These are phyloP conservation scores for Lipomyces yamanashiensis DNA, from an alignment of 805 yeast genomes.

Conservation along the genomic window DNA sequence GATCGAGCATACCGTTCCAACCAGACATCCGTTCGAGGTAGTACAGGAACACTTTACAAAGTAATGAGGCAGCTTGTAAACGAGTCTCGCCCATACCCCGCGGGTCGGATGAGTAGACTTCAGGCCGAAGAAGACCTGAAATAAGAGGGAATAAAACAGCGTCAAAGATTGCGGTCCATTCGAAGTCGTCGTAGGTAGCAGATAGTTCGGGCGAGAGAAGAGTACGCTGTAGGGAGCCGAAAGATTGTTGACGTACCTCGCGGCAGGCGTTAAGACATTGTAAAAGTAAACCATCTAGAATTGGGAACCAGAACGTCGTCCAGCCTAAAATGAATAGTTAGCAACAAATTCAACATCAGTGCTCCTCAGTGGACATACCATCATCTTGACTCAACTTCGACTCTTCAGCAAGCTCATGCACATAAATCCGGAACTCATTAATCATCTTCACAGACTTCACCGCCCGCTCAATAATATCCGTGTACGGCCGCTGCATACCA, in stretches of 20 bases:
- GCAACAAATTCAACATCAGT: not conserved
- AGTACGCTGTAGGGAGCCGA: slow-evolving; percentile 61
- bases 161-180: slow-evolving; percentile 59
- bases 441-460: slow-evolving; percentile 44
- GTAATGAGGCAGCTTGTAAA: slow-evolving; percentile 64
- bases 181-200: slow-evolving; percentile 32
- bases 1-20: slow-evolving; percentile 40
- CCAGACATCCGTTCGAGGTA: slow-evolving; percentile 48
- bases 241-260: slow-evolving; percentile 70
- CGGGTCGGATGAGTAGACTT: slow-evolving; percentile 62
- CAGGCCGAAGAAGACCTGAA: slow-evolving; percentile 67
- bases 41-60: slow-evolving; percentile 67
- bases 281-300: slow-evolving; percentile 81
- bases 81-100: slow-evolving; percentile 69
- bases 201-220: slow-evolving; percentile 50
- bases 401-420: slow-evolving; percentile 41
- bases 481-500: slow-evolving; percentile 44
- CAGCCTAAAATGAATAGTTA: slow-evolving; percentile 22
- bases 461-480: slow-evolving; percentile 61
- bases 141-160: slow-evolving; percentile 76
- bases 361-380: slow-evolving; percentile 38
- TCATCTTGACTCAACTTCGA: slow-evolving; percentile 41
- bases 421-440: slow-evolving; percentile 46
- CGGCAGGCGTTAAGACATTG: slow-evolving; percentile 89
- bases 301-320: slow-evolving; percentile 54